These are phyloP conservation scores for Pythium myriotylum DNA, from an alignment of 352 stramenopile species.

Conservation along the genomic window DNA sequence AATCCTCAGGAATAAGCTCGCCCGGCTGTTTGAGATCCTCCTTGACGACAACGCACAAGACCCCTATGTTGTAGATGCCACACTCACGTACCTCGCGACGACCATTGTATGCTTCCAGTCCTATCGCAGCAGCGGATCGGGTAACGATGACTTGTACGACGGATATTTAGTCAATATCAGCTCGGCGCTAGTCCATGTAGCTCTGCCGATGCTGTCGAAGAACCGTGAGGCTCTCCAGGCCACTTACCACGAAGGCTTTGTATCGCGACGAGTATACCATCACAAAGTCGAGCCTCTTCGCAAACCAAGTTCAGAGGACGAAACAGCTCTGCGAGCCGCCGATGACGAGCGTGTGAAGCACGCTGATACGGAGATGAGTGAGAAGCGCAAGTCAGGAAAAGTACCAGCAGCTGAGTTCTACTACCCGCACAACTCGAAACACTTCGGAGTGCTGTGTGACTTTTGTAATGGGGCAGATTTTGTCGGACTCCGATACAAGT, in stretches of 20 bases:
- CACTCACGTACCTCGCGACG: slow-evolving; percentile 57
- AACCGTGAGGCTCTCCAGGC: slow-evolving; percentile 38
- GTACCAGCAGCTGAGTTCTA: slow-evolving; percentile 24
- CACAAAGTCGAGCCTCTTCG: slow-evolving; percentile 29
- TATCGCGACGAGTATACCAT: slow-evolving; percentile 51
- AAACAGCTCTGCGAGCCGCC: slow-evolving; percentile 3
- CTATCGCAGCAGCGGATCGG: slow-evolving; percentile 49
- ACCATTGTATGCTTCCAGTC: slow-evolving; percentile 31
- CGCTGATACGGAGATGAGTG: slow-evolving; percentile 4
- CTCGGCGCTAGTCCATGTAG: slow-evolving; percentile 45
- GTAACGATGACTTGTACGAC: slow-evolving; percentile 54
- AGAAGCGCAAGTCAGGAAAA: neutral
- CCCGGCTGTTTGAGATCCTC: slow-evolving; percentile 38
- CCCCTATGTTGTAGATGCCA: slow-evolving; percentile 59
- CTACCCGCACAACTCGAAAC: slow-evolving; percentile 53
- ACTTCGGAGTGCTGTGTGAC: slow-evolving; percentile 76
- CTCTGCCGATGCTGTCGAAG: slow-evolving; percentile 39
- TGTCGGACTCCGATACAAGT: slow-evolving; percentile 67
- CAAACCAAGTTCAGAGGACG: slow-evolving; percentile 10
- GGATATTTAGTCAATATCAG: slow-evolving; percentile 73
- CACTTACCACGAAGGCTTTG: slow-evolving; percentile 51
- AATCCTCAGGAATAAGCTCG: slow-evolving; percentile 32
- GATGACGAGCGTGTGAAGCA: slow-evolving; percentile 19
- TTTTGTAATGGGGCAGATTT: slow-evolving; percentile 67
- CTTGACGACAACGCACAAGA: slow-evolving; percentile 39